These are phyloP conservation scores for Umbelopsis vinacea DNA, from an alignment of 192 early-diverging fungal species.

Conservation along the genomic window DNA sequence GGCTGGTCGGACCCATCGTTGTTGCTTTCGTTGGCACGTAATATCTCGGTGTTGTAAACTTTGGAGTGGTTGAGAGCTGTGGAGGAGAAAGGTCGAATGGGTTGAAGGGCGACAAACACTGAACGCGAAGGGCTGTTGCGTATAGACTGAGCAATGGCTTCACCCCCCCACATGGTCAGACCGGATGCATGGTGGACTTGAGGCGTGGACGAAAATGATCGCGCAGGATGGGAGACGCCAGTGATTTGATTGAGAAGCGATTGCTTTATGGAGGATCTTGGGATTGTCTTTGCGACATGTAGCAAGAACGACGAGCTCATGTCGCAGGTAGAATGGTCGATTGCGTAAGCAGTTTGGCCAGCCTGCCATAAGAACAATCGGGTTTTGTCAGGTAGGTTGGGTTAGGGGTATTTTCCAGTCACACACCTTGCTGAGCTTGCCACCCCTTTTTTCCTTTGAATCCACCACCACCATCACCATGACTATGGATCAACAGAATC, in stretches of 20 bases:
- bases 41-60: neutral
- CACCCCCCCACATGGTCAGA: constrained; percentile 38
- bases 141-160: constrained; percentile 30
- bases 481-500: neutral
- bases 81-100: constrained; percentile 26
- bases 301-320: constrained; percentile 33
- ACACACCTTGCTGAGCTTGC: neutral
- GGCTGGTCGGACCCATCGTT: constrained; percentile 32
- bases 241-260: constrained; percentile 27
- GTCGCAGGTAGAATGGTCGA: constrained; percentile 14
- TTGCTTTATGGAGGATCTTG: constrained; percentile 33
- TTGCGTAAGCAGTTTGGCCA: constrained; percentile 12
- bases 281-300: constrained; percentile 44
- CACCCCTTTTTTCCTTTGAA: neutral
- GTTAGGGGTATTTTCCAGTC: constrained; percentile 6
- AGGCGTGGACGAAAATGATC: constrained; percentile 7
- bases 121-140: constrained; percentile 25
- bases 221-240: neutral
- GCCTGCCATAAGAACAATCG: constrained; percentile 10
- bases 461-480: neutral
- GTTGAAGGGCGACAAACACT: constrained; percentile 31
- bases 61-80: constrained; percentile 17
- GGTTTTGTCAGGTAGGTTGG: neutral
- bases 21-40: constrained; percentile 28
- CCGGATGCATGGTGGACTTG: constrained; percentile 15